Evolutionary conservation across 2,329 filamentous ascomycete genomes (phyloP).

Genomic region (Alternaria viburni): DNA sequence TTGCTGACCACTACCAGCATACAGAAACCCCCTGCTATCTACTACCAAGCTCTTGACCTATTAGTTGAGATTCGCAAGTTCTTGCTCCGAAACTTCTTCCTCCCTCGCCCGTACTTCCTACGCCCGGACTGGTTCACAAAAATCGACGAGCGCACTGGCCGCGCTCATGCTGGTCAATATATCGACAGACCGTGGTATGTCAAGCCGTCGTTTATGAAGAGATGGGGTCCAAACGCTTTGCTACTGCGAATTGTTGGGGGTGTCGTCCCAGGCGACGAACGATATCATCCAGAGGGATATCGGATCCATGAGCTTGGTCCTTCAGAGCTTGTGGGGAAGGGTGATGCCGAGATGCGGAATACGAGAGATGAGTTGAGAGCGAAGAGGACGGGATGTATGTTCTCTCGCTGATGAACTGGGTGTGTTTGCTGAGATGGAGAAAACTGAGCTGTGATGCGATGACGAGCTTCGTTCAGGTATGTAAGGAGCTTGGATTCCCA

Average conservation of each 20-base stretch:
- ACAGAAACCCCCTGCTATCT: not conserved
- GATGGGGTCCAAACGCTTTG: constrained; percentile 24
- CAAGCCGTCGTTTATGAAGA: constrained; percentile 23
- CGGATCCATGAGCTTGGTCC: constrained; percentile 69
- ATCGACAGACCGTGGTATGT: constrained; percentile 42
- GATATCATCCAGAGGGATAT: constrained; percentile 61
- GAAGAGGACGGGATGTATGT: not conserved
- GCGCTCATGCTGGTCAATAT: constrained; percentile 26
- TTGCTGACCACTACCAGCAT: not conserved
- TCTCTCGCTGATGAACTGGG: not conserved
- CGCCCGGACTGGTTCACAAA: constrained; percentile 48
- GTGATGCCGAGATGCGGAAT: constrained; percentile 19
- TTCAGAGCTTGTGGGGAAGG: constrained; percentile 57
- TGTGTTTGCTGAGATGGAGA: no score
- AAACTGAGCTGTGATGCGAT: no score
- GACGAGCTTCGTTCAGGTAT: no score
- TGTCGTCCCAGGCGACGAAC: constrained; percentile 68
- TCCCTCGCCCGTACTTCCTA: constrained; percentile 60
- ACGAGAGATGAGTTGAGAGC: not conserved
- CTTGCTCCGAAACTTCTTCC: constrained; percentile 64
- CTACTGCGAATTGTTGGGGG: constrained; percentile 61
- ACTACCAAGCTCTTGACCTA: constrained; percentile 28
- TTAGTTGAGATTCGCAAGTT: constrained; percentile 57
- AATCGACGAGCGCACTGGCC: constrained; percentile 50
- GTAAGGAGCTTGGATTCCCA: no score